Evolutionary conservation across 805 yeast genomes (phyloP), one percentile per base, ranked within the genome.

Genomic region (Saturnispora quitensis): DNA sequence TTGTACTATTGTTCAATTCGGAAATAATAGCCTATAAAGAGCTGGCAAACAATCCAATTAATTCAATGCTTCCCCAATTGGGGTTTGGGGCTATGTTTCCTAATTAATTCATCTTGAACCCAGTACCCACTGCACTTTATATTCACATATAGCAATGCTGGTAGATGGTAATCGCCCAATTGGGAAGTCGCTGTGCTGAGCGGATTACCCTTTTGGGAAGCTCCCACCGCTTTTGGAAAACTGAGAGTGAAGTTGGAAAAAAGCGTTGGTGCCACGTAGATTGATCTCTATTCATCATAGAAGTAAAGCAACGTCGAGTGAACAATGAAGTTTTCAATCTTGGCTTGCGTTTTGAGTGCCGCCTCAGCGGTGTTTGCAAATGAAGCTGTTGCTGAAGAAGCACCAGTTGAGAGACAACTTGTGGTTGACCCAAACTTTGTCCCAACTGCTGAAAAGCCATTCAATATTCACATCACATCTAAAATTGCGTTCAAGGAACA

Each of bases 401-500:
- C 10, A 6, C 48, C 45, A 6, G 63, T 55, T 27, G 54, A 50
- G 27, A 52, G 53, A 36, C 59, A 50, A 38, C 48, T 55, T n/a
- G 55, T 53, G n/a, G 50, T 54, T 18, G 58, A 58, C 45, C 58
- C 61, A 36, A 55, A 56, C 10, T 67, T 67, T 55, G 58, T 51
- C 12, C 68, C 73, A 50, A 62, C 72, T 2, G 62, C 60, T 13
- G 66, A 66, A 51, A 67, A 65, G 43, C 74, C 75, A 20, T 71
- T 72, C 63, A 68, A 77, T 53, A 71, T 79, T 57, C 65, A 67
- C 45, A 72, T 82, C 46, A 72, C 71, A 43, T 85, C 81, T 60
- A 53, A 62, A 12, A 67, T 84, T 52, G 40, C 53, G 2, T 57
- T 52, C 31, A 56, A 58, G 18, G 65, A 71, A 46, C 69, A 62